These are phyloP conservation scores for Aspergillus sclerotialis DNA, from an alignment of 2,329 filamentous ascomycete species.

Conservation along the genomic window DNA sequence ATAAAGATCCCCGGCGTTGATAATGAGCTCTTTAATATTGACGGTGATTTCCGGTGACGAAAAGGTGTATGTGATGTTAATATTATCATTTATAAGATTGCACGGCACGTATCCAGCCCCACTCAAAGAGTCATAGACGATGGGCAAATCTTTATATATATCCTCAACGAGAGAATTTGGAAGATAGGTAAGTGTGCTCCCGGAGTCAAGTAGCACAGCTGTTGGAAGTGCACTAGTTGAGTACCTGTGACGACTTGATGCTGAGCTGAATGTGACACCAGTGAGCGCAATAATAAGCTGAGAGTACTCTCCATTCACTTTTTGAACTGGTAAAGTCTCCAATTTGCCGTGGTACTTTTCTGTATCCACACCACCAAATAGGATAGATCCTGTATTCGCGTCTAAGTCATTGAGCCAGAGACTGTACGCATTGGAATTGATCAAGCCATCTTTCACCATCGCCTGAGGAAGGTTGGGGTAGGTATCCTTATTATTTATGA, in stretches of 20 bases:
- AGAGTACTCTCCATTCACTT: slow-evolving; percentile 42
- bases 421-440: slow-evolving; percentile 63
- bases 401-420: slow-evolving; percentile 69
- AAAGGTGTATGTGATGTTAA: slow-evolving; percentile 53
- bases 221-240: slow-evolving; percentile 34
- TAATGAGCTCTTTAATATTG: slow-evolving; percentile 49
- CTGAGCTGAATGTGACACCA: slow-evolving; percentile 38
- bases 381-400: slow-evolving; percentile 57
- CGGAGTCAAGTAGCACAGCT: slow-evolving; percentile 35
- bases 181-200: slow-evolving; percentile 33
- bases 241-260: slow-evolving; percentile 15
- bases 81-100: slow-evolving; percentile 40
- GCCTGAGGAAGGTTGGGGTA: slow-evolving; percentile 66
- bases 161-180: slow-evolving; percentile 25
- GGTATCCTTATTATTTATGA: slow-evolving; percentile 39
- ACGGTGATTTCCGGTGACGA: slow-evolving; percentile 49
- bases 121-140: slow-evolving; percentile 50
- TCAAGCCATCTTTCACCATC: slow-evolving; percentile 54
- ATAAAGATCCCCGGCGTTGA: slow-evolving; percentile 39
- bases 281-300: slow-evolving; percentile 68
- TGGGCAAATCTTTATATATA: slow-evolving; percentile 54
- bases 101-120: slow-evolving; percentile 51
- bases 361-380: slow-evolving; percentile 70
- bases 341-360: slow-evolving; percentile 58
- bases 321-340: slow-evolving; percentile 60